phyloP scores from a whole-genome alignment of 805 yeast genomes.

The Teunomyces pallodes region DNA sequence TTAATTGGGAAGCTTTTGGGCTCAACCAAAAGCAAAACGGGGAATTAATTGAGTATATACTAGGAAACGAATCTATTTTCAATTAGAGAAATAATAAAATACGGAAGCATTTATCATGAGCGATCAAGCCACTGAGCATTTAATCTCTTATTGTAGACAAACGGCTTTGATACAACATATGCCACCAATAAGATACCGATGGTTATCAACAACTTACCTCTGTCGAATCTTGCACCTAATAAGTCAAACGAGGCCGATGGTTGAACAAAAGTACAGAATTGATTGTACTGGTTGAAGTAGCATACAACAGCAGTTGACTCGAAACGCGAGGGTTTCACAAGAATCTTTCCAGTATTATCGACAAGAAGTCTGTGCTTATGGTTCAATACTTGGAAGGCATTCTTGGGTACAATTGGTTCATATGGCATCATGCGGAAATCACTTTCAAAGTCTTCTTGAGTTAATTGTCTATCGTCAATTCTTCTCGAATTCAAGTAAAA shows the following conservation, averaged over 20 bases:
- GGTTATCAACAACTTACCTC: constrained; percentile 58
- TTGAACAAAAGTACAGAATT: constrained; percentile 71
- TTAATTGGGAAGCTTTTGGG: constrained; percentile 32
- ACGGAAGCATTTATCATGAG: background rate
- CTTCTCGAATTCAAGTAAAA: constrained; percentile 66
- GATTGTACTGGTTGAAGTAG: constrained; percentile 54
- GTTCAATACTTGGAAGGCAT: constrained; percentile 33
- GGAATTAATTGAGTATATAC: constrained; percentile 17
- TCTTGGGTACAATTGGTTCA: constrained; percentile 54
- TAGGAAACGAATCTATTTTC: constrained; percentile 20
- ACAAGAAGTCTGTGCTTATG: constrained; percentile 34
- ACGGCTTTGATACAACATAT: constrained; percentile 53
- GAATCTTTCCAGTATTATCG: constrained; percentile 18
- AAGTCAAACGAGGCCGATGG: constrained; percentile 86
- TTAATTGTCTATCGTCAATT: constrained; percentile 52
- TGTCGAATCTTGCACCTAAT: constrained; percentile 66
- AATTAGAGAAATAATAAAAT: constrained; percentile 7
- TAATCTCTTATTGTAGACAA: constrained; percentile 53
- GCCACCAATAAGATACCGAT: constrained; percentile 49
- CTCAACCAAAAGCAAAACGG: constrained; percentile 15
- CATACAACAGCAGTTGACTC: constrained; percentile 82
- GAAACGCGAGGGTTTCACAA: constrained; percentile 52
- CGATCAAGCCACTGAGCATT: constrained; percentile 50
- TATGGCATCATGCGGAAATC: constrained; percentile 65
- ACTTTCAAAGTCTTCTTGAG: constrained; percentile 46